Evolutionary conservation across 192 early-diverging fungal species (phyloP), one percentile per base, ranked within the genome.

Genomic region (Chytriomyces sp.): DNA sequence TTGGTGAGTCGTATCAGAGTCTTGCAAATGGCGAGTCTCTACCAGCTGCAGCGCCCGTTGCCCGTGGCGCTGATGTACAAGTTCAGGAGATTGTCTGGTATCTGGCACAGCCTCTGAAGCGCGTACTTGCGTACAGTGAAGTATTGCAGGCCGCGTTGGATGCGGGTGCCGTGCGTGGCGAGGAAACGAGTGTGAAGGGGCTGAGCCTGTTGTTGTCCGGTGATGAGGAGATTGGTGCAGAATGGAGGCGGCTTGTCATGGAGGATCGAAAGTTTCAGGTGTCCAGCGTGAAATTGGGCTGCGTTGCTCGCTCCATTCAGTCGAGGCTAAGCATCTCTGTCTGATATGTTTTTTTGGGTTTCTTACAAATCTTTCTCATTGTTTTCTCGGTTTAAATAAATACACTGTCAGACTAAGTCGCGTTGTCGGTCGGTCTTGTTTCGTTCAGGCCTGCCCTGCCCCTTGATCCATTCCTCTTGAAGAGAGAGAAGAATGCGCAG

Each of bases 191-290:
- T n/a, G 16, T 49, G 23, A 75, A 66, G 35, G 63, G 23, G 6
- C 44, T 75, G 45, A 50, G 45, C 11, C 9, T 7, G 28, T 24
- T 64, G 10, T 46, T 75, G 62, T n/a, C 45, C 1, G 49, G 28
- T 10, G 77, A 78, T 61, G 26, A 61, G 23, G 77, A 78, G 45
- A 49, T 78, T 7, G 68, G 68, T 8, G 77, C 45, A 7, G 77
- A 64, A 23, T 77, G 76, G 77, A 23, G 77, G 61, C n/a, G 23
- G 61, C 45, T 70, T n/a, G 45, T 70, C 10, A 61, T 44, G 48
- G 77, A 78, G 23, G 77, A 78, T 59, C 6, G 77, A 44, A 70
- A 64, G 62, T 46, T 78, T 53, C 59, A 64, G 43, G 68, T 78
- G 2, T 59, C 67, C 3, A 63, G 16, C n/a, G 69, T 78, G 23